Evolutionary conservation across 164 flowering plant species (phyloP).

Genomic region (Akebia trifoliata): DNA sequence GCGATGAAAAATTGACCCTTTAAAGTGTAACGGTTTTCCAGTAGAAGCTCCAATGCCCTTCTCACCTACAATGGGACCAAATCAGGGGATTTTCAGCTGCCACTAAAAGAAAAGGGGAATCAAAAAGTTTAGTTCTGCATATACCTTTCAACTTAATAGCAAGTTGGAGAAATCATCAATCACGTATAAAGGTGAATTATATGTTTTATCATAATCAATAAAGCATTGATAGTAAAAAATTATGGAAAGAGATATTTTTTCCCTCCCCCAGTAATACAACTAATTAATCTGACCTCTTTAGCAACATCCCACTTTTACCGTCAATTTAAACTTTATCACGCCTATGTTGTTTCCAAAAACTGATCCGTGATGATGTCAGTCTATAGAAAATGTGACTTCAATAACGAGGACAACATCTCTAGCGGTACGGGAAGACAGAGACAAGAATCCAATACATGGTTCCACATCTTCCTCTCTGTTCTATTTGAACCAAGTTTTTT

Average conservation of each 20-base stretch:
- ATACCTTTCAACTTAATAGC: neutral
- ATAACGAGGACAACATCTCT: too few relatives aligned
- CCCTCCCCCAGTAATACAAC: too few relatives aligned
- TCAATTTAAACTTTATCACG: neutral
- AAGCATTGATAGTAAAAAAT: too few relatives aligned
- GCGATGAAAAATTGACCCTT: slow-evolving; percentile 70
- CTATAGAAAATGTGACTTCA: neutral
- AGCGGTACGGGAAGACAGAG: too few relatives aligned
- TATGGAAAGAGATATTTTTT: too few relatives aligned
- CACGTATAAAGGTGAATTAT: neutral
- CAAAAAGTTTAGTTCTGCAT: neutral
- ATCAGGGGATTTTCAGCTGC: slow-evolving; percentile 11
- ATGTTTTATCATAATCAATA: too few relatives aligned
- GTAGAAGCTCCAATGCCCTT: slow-evolving; percentile 64
- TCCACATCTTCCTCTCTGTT: too few relatives aligned
- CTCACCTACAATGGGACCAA: slow-evolving; percentile 51
- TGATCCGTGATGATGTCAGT: neutral
- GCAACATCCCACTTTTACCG: too few relatives aligned
- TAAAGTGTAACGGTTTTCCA: slow-evolving; percentile 71
- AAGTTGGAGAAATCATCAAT: neutral
- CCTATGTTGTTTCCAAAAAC: neutral
- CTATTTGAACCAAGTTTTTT: too few relatives aligned
- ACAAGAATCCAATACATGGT: too few relatives aligned
- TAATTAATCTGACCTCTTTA: too few relatives aligned
- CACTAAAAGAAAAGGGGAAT: neutral